Evolutionary conservation across 257 asterid species (phyloP).

Genomic region (Salvia splendens): DNA sequence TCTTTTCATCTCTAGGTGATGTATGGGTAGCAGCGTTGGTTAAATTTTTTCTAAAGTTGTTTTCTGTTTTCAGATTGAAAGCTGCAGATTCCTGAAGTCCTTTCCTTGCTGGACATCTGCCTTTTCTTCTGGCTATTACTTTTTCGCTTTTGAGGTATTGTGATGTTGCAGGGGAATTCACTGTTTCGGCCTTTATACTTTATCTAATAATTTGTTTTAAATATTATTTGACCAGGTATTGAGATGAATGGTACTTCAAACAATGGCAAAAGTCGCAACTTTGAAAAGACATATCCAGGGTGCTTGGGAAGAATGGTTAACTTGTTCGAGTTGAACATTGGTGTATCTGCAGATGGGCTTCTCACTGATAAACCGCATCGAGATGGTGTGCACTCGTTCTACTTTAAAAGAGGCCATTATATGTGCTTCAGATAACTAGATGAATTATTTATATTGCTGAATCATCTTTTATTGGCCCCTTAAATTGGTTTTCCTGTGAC

Average conservation of each 20-base stretch:
- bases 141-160: constrained; percentile 2
- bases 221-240: constrained; percentile 42
- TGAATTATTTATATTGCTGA: constrained; percentile 5
- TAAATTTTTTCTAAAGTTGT: constrained; percentile 1
- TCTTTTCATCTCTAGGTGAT: constrained; percentile 8
- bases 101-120: constrained; percentile 26
- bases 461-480: constrained; percentile 8
- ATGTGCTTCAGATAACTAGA: background rate
- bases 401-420: background rate
- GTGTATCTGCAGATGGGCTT: constrained; percentile 63
- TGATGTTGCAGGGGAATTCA: too few species aligned
- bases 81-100: constrained; percentile 19
- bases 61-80: constrained; percentile 24
- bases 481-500: background rate
- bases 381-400: constrained; percentile 53
- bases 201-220: constrained; percentile 18
- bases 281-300: constrained; percentile 66
- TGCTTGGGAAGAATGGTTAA: constrained; percentile 94
- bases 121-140: constrained; percentile 21
- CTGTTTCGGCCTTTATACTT: constrained; percentile 2
- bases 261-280: constrained; percentile 39
- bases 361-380: constrained; percentile 77
- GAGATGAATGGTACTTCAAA: constrained; percentile 76
- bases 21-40: constrained; percentile 7
- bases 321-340: constrained; percentile 73